Base-by-base conservation (phyloP, 2,329 filamentous ascomycete species). In the Fusarium dlaminii region DNA sequence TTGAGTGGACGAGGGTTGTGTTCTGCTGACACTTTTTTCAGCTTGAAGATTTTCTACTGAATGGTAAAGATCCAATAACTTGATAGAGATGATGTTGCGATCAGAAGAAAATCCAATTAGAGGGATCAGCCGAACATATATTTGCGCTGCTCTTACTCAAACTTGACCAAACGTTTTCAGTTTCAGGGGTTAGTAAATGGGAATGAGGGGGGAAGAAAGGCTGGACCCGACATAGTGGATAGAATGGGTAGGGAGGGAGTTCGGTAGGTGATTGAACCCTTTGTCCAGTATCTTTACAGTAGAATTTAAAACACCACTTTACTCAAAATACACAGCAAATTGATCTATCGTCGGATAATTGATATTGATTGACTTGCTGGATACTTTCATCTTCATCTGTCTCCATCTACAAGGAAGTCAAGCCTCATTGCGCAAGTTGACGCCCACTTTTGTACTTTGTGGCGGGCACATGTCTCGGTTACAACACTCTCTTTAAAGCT, bases 391-490 rank as follows among this genome's bases (percentile, higher is more conserved):
- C 29, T 57, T 42, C 20, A 48, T 42, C 61, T 45, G 34, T 37
- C 37, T 34, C 68, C 54, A 45, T 60, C 54, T 43, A 45, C 66
- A 40, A 7, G 30, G 15, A 67, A 49, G 46, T 66, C 56, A 70
- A 58, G 48, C 37, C 61, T 67, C 66, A 46, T 45, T 56, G 48
- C 39, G 54, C 58, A 43, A 56, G 57, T 74, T 64, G 58, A 34
- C 63, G 56, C 56, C 62, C 63, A 71, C 68, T 49, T 52, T 49
- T 52, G 32, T 36, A 54, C 20, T 42, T 34, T 43, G 57, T 69
- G 80, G 79, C 79, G 80, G 80, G 81, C 81, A 81, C 80, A 83
- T 84, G 84, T 84, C 82, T 84, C 80, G 77, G 79, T 78, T 75
- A 62, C 74, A 72, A 66, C 62, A 63, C 46, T 56, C 27, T 64